These are phyloP conservation scores for Maudiozyma saulgeensis DNA, from an alignment of 805 yeast species.

Conservation along the genomic window DNA sequence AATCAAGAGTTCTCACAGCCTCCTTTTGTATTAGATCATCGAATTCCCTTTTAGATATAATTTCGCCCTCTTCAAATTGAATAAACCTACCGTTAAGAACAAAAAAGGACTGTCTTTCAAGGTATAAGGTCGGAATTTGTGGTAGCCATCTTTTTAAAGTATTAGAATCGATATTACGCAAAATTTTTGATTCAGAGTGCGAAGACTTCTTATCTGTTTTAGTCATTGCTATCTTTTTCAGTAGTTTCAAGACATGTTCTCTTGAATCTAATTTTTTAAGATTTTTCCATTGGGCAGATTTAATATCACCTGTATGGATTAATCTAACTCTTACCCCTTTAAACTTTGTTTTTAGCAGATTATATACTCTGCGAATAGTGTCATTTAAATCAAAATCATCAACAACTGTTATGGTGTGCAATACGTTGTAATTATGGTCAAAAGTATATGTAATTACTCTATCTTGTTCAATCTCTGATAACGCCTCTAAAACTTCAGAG, in stretches of 20 bases:
- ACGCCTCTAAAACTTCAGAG: constrained; percentile 15
- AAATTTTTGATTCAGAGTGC: too few relatives aligned
- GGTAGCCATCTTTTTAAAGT: constrained; percentile 19
- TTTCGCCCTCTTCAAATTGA: constrained; percentile 26
- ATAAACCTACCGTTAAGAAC: constrained; percentile 48
- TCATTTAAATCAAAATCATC: constrained; percentile 42
- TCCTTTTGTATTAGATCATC: constrained; percentile 40
- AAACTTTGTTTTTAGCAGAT: constrained; percentile 16
- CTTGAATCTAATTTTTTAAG: constrained; percentile 1
- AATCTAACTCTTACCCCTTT: constrained; percentile 34
- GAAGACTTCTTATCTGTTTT: neutral
- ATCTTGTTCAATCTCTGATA: constrained; percentile 9
- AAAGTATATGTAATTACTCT: constrained; percentile 17
- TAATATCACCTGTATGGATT: constrained; percentile 23
- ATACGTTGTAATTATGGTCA: constrained; percentile 14
- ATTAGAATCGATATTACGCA: neutral
- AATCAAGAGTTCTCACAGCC: constrained; percentile 34
- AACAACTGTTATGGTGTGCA: constrained; percentile 41
- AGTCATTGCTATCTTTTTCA: neutral
- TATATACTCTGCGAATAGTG: constrained; percentile 38
- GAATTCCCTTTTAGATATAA: constrained; percentile 23
- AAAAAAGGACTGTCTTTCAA: constrained; percentile 32
- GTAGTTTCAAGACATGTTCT: neutral
- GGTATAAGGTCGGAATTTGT: constrained; percentile 12
- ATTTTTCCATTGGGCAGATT: constrained; percentile 14